phyloP scores from a whole-genome alignment of 768 basidiomycete species.

The Flagelloscypha sp. region DNA sequence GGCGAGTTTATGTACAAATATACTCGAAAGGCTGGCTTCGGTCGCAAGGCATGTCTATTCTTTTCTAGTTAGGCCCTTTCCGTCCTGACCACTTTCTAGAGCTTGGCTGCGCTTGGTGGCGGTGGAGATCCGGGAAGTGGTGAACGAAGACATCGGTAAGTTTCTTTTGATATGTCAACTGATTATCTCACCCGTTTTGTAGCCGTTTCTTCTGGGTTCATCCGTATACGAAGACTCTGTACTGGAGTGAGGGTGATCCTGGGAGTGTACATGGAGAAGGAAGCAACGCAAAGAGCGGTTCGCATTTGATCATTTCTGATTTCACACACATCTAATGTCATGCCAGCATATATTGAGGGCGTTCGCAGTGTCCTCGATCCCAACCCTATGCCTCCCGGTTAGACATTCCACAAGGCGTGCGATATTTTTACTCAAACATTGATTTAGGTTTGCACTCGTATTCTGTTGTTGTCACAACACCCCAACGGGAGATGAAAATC shows the following conservation, averaged over 20 bases:
- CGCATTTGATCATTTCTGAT: slow-evolving; percentile 25
- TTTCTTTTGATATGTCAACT: no score
- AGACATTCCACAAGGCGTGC: no score
- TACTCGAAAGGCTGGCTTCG: slow-evolving; percentile 74
- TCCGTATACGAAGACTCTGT: slow-evolving; percentile 94
- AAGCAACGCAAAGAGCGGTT: slow-evolving; percentile 95
- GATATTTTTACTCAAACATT: no score
- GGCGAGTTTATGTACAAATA: slow-evolving; percentile 99
- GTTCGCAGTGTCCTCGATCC: slow-evolving; percentile 90
- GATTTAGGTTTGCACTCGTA: slow-evolving; percentile 84
- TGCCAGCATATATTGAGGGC: slow-evolving; percentile 82
- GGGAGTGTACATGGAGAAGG: slow-evolving; percentile 82
- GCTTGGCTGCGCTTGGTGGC: no score
- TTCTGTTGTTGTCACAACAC: slow-evolving; percentile 87
- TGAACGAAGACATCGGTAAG: no score
- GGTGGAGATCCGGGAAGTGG: no score
- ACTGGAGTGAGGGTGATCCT: slow-evolving; percentile 95
- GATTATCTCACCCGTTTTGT: no score
- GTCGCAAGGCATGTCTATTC: no score
- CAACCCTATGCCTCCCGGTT: slow-evolving; percentile 95
- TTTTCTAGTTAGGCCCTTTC: no score
- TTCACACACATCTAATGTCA: slow-evolving; percentile 6
- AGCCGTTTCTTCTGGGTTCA: slow-evolving; percentile 99
- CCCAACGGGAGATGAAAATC: slow-evolving; percentile 95
- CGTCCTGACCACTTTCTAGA: no score